A percentile compares a stretch with the other conserved stretches of the same genome.
These are phyloP conservation scores for Tricholoma sp. DNA, from an alignment of 768 basidiomycete genomes.

Conservation along the genomic window DNA sequence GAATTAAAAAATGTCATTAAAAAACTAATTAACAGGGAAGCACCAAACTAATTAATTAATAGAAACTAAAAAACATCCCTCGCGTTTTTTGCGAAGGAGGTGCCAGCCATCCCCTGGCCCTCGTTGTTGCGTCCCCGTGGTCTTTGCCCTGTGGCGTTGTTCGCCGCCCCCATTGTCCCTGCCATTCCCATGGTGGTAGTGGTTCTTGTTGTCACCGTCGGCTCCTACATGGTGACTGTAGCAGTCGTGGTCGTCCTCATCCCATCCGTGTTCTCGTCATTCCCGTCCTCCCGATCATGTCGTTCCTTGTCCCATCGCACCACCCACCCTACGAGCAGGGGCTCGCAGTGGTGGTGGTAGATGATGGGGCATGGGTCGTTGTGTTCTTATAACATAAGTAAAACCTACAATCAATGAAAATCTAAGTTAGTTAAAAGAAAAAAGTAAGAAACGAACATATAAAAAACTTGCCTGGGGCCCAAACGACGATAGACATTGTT, in stretches of 20 bases:
- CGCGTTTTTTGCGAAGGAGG: background rate
- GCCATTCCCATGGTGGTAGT: background rate
- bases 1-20: too few species aligned
- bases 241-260: background rate
- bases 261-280: background rate
- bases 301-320: background rate
- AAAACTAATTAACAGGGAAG: background rate
- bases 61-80: background rate
- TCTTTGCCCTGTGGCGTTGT: background rate
- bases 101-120: background rate
- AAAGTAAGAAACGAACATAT: too few species aligned
- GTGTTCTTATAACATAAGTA: too few species aligned
- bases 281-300: background rate
- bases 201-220: background rate
- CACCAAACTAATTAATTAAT: background rate
- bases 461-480: background rate
- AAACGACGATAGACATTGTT: background rate
- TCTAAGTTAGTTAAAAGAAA: too few species aligned
- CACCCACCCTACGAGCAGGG: too few species aligned
- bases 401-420: too few species aligned
- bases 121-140: too few species aligned
- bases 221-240: too few species aligned
- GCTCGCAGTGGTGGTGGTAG: too few species aligned
- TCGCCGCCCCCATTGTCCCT: background rate
- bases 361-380: too few species aligned